Base-by-base conservation (phyloP, 2,329 filamentous ascomycete genomes). In the Byssoonygena ceratinophila region DNA sequence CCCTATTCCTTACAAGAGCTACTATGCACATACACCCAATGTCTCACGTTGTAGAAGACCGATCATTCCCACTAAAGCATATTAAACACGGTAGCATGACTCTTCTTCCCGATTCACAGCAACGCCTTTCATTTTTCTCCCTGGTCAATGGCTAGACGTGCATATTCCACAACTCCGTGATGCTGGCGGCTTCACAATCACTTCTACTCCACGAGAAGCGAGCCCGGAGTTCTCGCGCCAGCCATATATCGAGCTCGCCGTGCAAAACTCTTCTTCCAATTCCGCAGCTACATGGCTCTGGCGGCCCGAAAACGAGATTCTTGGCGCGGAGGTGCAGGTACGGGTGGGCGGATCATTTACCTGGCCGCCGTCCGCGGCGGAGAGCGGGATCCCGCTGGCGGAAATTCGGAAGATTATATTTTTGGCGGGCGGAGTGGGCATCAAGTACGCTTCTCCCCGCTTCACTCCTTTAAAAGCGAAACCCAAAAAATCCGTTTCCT, bases 61-160 rank as follows among this genome's bases (percentile, higher is more conserved):
- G n/a, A n/a, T n/a, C n/a, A n/a, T n/a, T n/a, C n/a, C n/a, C n/a
- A 40, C 32, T 31, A 43, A 50, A 8, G 23, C 34, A 43, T 32
- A 46, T 29, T 18, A 9, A 37, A 18, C 12, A 37, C n/a, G 16
- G 3, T 37, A 37, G 34, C 22, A 43, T 20, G 37, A 16, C n/a
- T n/a, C n/a, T n/a, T n/a, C n/a, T 5, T 29, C 31, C 12, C 6
- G 6, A 29, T 12, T 34, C 18, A 16, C 44, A 22, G 2, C 6
- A 7, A 34, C 34, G 12, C 56, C 62, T 54, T 63, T 69, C 40
- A 66, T 85, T 76, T 94, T 92, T 68, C 75, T 82, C 4, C 81
- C 89, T 4, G 89, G 89, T 51, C 89, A 94, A 74, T 95, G 88
- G 87, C 76, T 95, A 52, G 89, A 95, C 65, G 82, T 88, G 5